phyloP scores from a whole-genome alignment of 192 early-diverging fungal genomes.

The Coemansia sp. region DNA sequence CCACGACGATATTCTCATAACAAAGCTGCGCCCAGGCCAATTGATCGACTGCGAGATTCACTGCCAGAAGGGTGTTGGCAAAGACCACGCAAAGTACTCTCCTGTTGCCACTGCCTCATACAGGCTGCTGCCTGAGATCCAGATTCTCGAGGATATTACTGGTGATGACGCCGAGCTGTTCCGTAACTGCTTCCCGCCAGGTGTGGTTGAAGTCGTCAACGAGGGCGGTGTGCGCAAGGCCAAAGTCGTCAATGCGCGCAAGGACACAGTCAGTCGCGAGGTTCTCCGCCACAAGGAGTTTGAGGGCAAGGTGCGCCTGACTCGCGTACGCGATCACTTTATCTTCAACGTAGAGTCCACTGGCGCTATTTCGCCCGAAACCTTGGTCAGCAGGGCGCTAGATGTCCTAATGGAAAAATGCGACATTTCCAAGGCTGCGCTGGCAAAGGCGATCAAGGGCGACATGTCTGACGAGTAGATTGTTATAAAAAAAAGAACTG shows the following conservation, averaged over 20 bases:
- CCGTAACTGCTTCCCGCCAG: constrained; percentile 81
- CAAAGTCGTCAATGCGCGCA: constrained; percentile 83
- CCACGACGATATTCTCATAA: constrained; percentile 88
- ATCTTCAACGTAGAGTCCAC: constrained; percentile 96
- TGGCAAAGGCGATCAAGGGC: constrained; percentile 35
- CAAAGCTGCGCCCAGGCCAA: constrained; percentile 92
- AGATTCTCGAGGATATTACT: constrained; percentile 78
- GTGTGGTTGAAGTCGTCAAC: constrained; percentile 77
- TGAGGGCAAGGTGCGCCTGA: constrained; percentile 83
- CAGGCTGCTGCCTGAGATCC: constrained; percentile 89
- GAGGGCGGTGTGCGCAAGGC: constrained; percentile 73
- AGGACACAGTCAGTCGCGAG: constrained; percentile 94
- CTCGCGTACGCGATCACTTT: constrained; percentile 94
- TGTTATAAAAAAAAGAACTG: not conserved
- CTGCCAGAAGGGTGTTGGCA: constrained; percentile 89
- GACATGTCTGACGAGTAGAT: constrained; percentile 26
- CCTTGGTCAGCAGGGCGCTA: constrained; percentile 76
- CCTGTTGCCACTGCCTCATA: constrained; percentile 97
- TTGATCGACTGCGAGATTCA: constrained; percentile 82
- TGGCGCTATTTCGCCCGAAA: constrained; percentile 76
- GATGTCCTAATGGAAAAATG: constrained; percentile 82
- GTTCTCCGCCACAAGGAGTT: constrained; percentile 92
- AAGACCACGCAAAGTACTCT: constrained; percentile 97
- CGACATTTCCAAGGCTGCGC: constrained; percentile 64
- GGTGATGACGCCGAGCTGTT: constrained; percentile 84